These are phyloP conservation scores for Potentilla sterilis DNA, from an alignment of 306 rosid species.

Conservation along the genomic window DNA sequence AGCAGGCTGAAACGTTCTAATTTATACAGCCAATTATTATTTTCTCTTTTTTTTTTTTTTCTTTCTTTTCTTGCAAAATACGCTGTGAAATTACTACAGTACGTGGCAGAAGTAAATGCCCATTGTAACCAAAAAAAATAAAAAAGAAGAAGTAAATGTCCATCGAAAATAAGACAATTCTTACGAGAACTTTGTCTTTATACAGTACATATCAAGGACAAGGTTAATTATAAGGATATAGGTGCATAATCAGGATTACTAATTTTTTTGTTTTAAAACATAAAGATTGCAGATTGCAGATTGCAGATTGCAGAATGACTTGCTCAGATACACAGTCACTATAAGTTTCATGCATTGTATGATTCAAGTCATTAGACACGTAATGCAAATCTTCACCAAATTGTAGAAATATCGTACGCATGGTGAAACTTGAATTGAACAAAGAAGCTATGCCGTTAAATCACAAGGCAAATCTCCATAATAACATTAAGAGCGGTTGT, in stretches of 20 bases:
- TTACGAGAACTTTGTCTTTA: too few species aligned
- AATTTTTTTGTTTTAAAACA: too few species aligned
- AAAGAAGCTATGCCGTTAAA: neutral
- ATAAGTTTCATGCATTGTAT: slow-evolving; percentile 17
- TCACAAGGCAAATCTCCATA: neutral
- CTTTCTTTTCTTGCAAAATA: too few species aligned
- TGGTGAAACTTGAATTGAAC: neutral
- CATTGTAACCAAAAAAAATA: too few species aligned
- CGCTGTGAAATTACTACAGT: too few species aligned
- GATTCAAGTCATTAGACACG: neutral
- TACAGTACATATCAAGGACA: too few species aligned
- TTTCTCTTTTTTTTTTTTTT: too few species aligned
- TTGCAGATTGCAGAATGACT: neutral
- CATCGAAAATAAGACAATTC: too few species aligned
- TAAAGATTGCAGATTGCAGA: neutral
- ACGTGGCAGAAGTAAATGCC: too few species aligned
- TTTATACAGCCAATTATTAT: too few species aligned
- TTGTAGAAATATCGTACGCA: neutral
- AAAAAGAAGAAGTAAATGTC: too few species aligned
- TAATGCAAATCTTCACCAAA: slow-evolving; percentile 1
- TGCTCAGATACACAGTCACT: neutral
- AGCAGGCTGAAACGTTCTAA: too few species aligned
- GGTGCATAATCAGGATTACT: neutral
- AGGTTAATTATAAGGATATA: neutral
- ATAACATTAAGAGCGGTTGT: neutral